Percentiles rank a stretch among this genome's conserved stretches.
Evolutionary conservation across 805 yeast genomes (phyloP).

Genomic region (Saturnispora zaruensis): DNA sequence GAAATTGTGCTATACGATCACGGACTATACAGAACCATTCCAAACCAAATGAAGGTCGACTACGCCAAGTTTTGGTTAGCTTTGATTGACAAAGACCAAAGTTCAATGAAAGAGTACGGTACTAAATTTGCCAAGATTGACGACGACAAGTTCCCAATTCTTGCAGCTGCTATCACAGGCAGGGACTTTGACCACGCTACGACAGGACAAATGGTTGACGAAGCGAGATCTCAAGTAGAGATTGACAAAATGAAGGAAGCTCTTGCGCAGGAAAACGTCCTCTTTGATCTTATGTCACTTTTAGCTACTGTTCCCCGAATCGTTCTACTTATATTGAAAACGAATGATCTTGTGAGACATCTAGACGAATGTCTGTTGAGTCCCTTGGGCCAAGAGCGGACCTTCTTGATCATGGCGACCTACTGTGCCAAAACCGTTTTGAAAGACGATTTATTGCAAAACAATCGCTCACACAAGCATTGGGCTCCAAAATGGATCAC

Average conservation of each 20-base stretch:
- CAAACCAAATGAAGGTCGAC: slow-evolving; percentile 64
- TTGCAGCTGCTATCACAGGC: slow-evolving; percentile 93
- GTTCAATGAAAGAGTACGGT: slow-evolving; percentile 65
- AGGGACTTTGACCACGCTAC: slow-evolving; percentile 75
- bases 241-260: slow-evolving; percentile 57
- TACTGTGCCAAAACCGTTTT: slow-evolving; percentile 81
- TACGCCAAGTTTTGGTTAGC: slow-evolving; percentile 94
- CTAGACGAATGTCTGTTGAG: slow-evolving; percentile 75
- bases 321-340: slow-evolving; percentile 78
- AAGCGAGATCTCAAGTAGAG: slow-evolving; percentile 52
- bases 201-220: slow-evolving; percentile 45
- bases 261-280: slow-evolving; percentile 50
- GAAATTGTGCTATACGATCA: slow-evolving; percentile 92
- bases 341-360: slow-evolving; percentile 86
- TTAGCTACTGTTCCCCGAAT: slow-evolving; percentile 75
- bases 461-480: slow-evolving; percentile 8
- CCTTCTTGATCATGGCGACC: slow-evolving; percentile 80
- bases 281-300: slow-evolving; percentile 71
- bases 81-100: slow-evolving; percentile 59
- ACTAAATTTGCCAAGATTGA: slow-evolving; percentile 67
- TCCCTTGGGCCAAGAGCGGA: slow-evolving; percentile 80
- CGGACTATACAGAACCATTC: slow-evolving; percentile 83
- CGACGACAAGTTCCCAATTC: slow-evolving; percentile 71
- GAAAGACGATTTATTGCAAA: slow-evolving; percentile 38
- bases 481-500: slow-evolving; percentile 21